A percentile compares a stretch with the other conserved stretches of the same genome.
These are phyloP conservation scores for Scheffersomyces stipitis DNA, from an alignment of 805 yeast species.

Conservation along the genomic window DNA sequence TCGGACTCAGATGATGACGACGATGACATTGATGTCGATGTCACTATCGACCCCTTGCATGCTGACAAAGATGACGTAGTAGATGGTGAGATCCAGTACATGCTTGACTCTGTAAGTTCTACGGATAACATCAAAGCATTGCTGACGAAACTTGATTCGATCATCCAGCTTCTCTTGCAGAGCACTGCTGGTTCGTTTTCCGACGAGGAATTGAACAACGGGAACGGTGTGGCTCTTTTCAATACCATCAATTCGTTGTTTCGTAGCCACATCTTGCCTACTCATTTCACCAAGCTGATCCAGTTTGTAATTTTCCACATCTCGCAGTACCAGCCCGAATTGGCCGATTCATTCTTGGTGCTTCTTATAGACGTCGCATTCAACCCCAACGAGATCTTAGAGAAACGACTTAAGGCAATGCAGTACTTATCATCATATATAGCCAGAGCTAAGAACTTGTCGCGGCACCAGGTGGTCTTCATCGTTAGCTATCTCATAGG, in stretches of 20 bases:
- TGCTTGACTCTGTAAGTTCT: constrained; percentile 37
- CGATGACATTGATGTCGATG: constrained; percentile 29
- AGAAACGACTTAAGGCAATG: constrained; percentile 81
- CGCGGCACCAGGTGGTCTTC: constrained; percentile 71
- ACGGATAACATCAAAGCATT: constrained; percentile 51
- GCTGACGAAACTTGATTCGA: constrained; percentile 68
- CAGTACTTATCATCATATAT: constrained; percentile 89
- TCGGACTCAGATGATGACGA: constrained; percentile 29
- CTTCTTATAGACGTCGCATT: constrained; percentile 81
- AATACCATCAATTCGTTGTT: constrained; percentile 75
- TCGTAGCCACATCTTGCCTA: constrained; percentile 80
- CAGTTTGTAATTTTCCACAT: constrained; percentile 82
- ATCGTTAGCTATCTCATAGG: constrained; percentile 79
- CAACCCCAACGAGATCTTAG: constrained; percentile 63
- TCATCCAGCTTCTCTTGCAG: constrained; percentile 58
- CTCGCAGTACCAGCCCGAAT: constrained; percentile 77
- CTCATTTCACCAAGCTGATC: constrained; percentile 85
- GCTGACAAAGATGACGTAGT: constrained; percentile 22
- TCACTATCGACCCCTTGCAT: constrained; percentile 19
- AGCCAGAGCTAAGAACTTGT: constrained; percentile 77
- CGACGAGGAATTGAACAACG: constrained; percentile 51
- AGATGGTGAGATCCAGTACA: constrained; percentile 47
- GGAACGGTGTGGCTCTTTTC: constrained; percentile 67
- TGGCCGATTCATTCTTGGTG: constrained; percentile 82
- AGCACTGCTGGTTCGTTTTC: constrained; percentile 51